phyloP scores from a whole-genome alignment of 2,329 filamentous ascomycete genomes.

The Trichoderma brevicompactum region DNA sequence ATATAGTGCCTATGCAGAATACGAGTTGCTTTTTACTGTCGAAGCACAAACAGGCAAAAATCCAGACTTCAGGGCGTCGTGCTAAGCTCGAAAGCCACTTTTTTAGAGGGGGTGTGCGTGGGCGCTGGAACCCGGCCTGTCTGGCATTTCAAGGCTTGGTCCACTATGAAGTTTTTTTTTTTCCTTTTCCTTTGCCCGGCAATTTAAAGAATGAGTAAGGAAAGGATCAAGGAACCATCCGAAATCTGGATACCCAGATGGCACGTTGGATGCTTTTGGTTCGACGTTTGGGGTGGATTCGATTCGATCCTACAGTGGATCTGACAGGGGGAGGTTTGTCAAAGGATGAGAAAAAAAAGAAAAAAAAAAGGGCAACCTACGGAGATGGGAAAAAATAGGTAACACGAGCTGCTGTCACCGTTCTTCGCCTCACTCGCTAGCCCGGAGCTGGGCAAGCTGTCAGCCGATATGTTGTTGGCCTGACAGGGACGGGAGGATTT shows the following conservation, averaged over 20 bases:
- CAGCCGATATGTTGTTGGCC: constrained; percentile 15
- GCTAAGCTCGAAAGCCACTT: constrained; percentile 25
- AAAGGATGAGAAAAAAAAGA: neutral
- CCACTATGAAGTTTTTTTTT: constrained; percentile 18
- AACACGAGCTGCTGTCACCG: constrained; percentile 8
- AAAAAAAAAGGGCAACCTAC: neutral
- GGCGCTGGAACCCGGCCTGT: constrained; percentile 25
- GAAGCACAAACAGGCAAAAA: neutral
- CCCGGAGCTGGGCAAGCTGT: constrained; percentile 1
- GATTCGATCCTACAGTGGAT: neutral
- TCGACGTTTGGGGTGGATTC: neutral
- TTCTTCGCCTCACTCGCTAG: constrained; percentile 25
- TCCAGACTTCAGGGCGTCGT: constrained; percentile 19
- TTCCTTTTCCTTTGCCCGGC: neutral
- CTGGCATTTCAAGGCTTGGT: constrained; percentile 15
- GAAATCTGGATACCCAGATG: constrained; percentile 12
- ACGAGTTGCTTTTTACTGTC: neutral
- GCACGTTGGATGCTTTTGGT: constrained; percentile 5
- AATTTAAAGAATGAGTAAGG: constrained; percentile 14
- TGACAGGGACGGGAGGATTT: constrained; percentile 15
- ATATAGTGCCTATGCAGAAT: constrained; percentile 1
- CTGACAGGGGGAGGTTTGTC: constrained; percentile 1
- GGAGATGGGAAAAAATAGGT: no score
- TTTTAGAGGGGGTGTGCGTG: constrained; percentile 11
- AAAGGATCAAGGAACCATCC: constrained; percentile 20